A percentile compares a stretch with the other conserved stretches of the same genome.
Evolutionary conservation across 139 green algal species (phyloP).

Genomic region (Chlamydomonas applanata): DNA sequence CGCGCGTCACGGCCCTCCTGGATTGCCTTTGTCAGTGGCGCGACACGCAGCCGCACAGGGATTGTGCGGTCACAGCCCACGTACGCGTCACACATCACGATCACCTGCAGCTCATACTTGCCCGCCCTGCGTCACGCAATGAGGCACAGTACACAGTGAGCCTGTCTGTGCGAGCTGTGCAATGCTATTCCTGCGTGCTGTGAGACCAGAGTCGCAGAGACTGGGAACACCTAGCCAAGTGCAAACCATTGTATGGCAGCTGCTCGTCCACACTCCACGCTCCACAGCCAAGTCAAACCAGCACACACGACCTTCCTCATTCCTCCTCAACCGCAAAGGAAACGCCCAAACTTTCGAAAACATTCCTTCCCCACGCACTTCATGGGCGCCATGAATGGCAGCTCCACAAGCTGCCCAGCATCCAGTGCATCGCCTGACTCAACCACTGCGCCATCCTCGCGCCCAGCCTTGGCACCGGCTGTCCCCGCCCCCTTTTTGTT

Average conservation of each 20-base stretch:
- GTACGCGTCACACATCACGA: constrained; percentile 80
- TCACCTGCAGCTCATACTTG: constrained; percentile 70
- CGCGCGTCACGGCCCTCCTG: constrained; percentile 34
- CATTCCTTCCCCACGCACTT: constrained; percentile 15
- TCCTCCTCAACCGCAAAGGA: too few species aligned
- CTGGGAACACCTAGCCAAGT: too few species aligned
- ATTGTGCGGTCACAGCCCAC: constrained; percentile 74
- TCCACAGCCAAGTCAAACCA: too few species aligned
- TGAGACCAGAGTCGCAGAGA: too few species aligned
- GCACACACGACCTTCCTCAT: too few species aligned
- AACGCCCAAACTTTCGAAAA: too few species aligned
- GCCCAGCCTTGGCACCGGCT: not conserved
- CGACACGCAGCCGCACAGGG: constrained; percentile 38
- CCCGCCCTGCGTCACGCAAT: constrained; percentile 46
- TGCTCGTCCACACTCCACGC: too few species aligned
- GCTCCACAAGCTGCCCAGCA: constrained; percentile 66
- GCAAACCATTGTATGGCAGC: too few species aligned
- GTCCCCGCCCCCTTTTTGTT: not conserved
- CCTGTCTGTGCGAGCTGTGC: too few species aligned
- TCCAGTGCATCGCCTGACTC: constrained; percentile 1
- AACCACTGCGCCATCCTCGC: constrained; percentile 10
- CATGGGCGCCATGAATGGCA: constrained; percentile 62
- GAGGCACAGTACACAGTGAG: too few species aligned
- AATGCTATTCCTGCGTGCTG: too few species aligned
- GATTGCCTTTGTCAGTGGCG: constrained; percentile 14